Percentiles rank a stretch among this genome's conserved stretches.
phyloP scores from a whole-genome alignment of 2,329 filamentous ascomycete genomes.

The Emergomyces pasteurianus region DNA sequence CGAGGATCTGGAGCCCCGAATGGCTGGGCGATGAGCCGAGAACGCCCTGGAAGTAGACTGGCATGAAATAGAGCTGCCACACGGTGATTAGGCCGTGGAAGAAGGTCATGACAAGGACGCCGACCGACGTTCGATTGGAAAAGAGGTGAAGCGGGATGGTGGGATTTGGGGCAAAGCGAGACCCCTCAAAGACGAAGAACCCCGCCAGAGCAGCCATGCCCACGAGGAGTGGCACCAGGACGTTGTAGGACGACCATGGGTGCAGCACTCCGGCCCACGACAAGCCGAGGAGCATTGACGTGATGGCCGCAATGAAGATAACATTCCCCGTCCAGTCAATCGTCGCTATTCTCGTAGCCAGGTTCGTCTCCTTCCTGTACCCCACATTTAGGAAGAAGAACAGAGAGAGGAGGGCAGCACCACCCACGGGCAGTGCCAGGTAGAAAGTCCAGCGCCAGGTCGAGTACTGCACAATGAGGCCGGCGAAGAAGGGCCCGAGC shows the following conservation, averaged over 20 bases:
- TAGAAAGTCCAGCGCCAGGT: constrained; percentile 22
- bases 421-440: constrained; percentile 15
- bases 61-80: constrained; percentile 30
- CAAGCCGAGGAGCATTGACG: constrained; percentile 21
- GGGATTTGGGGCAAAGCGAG: constrained; percentile 18
- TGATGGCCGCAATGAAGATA: constrained; percentile 21
- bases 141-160: constrained; percentile 33
- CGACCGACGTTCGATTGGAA: constrained; percentile 24
- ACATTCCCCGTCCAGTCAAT: constrained; percentile 31
- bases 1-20: constrained; percentile 17
- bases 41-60: constrained; percentile 34
- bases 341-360: constrained; percentile 24
- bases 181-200: constrained; percentile 15
- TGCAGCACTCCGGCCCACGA: constrained; percentile 24
- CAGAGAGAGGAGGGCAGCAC: constrained; percentile 14
- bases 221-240: constrained; percentile 35
- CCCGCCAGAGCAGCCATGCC: constrained; percentile 29
- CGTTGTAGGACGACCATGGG: constrained; percentile 21
- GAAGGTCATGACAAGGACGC: constrained; percentile 26
- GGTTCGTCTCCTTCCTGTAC: background rate
- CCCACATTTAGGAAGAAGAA: constrained; percentile 34
- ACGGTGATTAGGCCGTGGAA: constrained; percentile 23
- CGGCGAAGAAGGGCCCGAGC: constrained; percentile 17
- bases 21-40: constrained; percentile 17
- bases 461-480: constrained; percentile 10